A percentile compares a stretch with the other conserved stretches of the same genome.
phyloP scores from a whole-genome alignment of 1,139 yeast species.

The Yamadazyma blattariae region DNA sequence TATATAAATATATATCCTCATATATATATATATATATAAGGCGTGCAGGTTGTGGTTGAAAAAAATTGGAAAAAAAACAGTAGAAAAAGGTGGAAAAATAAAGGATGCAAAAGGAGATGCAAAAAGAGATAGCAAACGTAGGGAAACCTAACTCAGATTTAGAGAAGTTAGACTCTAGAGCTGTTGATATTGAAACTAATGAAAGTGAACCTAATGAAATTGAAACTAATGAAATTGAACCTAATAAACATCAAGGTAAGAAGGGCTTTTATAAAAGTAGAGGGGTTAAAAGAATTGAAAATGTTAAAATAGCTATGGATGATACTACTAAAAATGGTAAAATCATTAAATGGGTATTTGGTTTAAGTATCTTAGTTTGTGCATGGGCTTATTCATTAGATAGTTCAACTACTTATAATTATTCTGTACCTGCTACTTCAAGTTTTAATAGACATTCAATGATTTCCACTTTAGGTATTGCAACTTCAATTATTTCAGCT shows the following conservation, averaged over 20 bases:
- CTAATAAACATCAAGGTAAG: constrained; percentile 29
- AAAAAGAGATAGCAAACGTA: no score
- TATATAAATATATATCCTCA: no score
- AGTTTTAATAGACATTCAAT: constrained; percentile 27
- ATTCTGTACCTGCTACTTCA: constrained; percentile 27
- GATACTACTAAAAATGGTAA: constrained; percentile 4
- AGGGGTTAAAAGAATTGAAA: constrained; percentile 12
- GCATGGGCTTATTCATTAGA: constrained; percentile 36
- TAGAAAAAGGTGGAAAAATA: no score
- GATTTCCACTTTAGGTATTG: constrained; percentile 28
- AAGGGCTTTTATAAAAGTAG: constrained; percentile 22
- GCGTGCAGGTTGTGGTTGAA: no score
- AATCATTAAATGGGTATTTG: constrained; percentile 2
- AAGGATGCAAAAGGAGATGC: no score
- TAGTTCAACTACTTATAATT: constrained; percentile 30
- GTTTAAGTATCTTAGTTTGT: constrained; percentile 24
- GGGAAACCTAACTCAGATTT: no score
- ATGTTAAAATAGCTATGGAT: constrained; percentile 11
- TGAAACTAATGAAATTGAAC: constrained; percentile 19
- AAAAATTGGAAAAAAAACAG: no score
- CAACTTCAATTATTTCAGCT: constrained; percentile 24
- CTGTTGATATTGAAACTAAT: no score
- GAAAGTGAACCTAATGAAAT: no score
- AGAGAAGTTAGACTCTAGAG: no score
- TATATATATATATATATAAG: no score